phyloP scores from a whole-genome alignment of 306 rosid species.

The Castanea mollissima region DNA sequence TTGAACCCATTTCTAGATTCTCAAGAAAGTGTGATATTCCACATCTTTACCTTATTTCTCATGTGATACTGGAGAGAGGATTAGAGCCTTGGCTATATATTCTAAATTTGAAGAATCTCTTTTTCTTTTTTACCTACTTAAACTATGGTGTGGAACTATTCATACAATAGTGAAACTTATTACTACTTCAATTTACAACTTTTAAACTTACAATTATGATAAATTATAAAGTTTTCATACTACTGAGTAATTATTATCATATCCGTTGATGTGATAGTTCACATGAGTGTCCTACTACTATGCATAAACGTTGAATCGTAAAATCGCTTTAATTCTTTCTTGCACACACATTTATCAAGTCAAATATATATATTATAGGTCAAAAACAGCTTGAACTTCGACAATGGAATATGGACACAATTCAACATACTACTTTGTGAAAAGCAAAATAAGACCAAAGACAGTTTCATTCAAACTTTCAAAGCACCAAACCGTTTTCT shows the following conservation, averaged over 20 bases:
- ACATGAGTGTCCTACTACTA: too few species aligned
- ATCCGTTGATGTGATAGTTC: too few species aligned
- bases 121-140: too few species aligned
- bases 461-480: conserved; percentile 3
- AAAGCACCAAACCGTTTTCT: conserved; percentile 15
- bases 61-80: neutral
- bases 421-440: neutral
- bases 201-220: fast-evolving
- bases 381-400: neutral
- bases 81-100: neutral
- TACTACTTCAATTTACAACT: too few species aligned
- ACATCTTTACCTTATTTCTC: neutral
- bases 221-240: too few species aligned
- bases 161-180: too few species aligned
- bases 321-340: neutral
- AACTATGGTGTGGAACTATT: fast-evolving
- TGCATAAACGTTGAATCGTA: too few species aligned
- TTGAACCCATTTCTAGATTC: neutral
- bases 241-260: fast-evolving
- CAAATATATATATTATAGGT: neutral
- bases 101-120: neutral
- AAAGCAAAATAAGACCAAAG: neutral
- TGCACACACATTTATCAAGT: neutral
- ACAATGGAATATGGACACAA: conserved; percentile 1
- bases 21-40: neutral